These are phyloP conservation scores for Saxispiralis lemnorum DNA, from an alignment of 495 filamentous ascomycete species.

Conservation along the genomic window DNA sequence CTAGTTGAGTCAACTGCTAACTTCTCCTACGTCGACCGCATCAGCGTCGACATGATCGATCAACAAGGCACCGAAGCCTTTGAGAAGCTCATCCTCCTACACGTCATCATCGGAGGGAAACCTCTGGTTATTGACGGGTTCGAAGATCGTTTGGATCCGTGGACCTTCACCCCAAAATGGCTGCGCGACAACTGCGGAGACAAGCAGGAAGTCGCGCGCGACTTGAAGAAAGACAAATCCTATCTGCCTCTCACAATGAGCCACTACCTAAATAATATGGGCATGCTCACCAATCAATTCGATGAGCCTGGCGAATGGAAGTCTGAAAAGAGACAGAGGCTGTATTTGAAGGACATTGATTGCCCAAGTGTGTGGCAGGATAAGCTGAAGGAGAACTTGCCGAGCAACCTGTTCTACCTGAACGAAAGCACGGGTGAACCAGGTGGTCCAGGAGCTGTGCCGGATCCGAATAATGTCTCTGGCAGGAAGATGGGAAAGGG, in stretches of 20 bases:
- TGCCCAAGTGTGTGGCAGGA: conserved; percentile 72
- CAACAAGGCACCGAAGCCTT: conserved; percentile 54
- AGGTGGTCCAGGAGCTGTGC: conserved; percentile 31
- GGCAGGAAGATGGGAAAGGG: conserved; percentile 27
- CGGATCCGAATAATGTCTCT: conserved; percentile 18
- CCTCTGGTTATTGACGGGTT: conserved; percentile 83
- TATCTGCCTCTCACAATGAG: conserved; percentile 64
- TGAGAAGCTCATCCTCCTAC: conserved; percentile 57
- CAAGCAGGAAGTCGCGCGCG: conserved; percentile 56
- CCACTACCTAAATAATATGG: conserved; percentile 76
- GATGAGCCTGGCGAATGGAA: conserved; percentile 43
- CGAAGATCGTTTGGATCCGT: conserved; percentile 43
- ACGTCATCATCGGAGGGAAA: conserved; percentile 67
- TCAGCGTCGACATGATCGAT: conserved; percentile 56
- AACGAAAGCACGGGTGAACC: conserved; percentile 53
- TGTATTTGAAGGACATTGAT: conserved; percentile 93
- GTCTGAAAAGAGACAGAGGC: conserved; percentile 55
- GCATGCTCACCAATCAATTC: conserved; percentile 57
- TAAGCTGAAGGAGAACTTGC: conserved; percentile 57
- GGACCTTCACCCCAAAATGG: conserved; percentile 67
- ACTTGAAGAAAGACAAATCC: conserved; percentile 42
- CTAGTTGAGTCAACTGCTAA: conserved; percentile 63
- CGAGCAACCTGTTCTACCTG: conserved; percentile 64
- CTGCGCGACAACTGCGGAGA: conserved; percentile 51
- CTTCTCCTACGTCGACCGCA: conserved; percentile 62